phyloP scores from a whole-genome alignment of 23 red algal species.

The Gracilaria domingensis region DNA sequence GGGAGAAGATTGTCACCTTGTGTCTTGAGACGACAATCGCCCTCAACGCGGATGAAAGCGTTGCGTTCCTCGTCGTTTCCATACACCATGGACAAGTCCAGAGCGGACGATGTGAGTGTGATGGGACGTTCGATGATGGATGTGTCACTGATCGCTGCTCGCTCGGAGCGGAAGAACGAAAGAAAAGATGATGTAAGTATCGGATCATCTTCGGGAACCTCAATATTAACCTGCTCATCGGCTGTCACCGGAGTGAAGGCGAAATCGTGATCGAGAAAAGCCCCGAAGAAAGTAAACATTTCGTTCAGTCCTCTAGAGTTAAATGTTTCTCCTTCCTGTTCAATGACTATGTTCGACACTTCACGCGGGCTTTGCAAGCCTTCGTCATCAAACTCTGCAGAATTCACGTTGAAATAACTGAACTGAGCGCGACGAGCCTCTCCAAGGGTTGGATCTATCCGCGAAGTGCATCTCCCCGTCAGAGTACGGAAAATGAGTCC shows the following conservation, averaged over 20 bases:
- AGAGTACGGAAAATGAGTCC: neutral
- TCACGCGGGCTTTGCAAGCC: neutral
- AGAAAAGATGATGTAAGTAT: too few relatives aligned
- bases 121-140: constrained; percentile 22
- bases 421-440: constrained; percentile 21
- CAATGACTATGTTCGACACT: constrained; percentile 17
- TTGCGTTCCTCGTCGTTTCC: neutral
- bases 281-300: constrained; percentile 30
- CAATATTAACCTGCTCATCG: constrained; percentile 7
- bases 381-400: neutral
- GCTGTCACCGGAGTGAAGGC: constrained; percentile 6
- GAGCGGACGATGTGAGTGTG: neutral
- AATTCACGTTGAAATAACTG: constrained; percentile 16
- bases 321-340: neutral
- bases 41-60: neutral
- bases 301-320: constrained; percentile 28
- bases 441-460: neutral
- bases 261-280: constrained; percentile 63
- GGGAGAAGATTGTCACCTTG: constrained; percentile 1
- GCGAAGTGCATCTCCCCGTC: neutral
- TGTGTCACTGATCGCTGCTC: neutral
- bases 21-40: constrained; percentile 2
- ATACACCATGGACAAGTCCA: constrained; percentile 20
- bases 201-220: neutral
- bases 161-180: constrained; percentile 1